phyloP scores from a whole-genome alignment of 2,329 filamentous ascomycete genomes.

The Neofusicoccum sp. region DNA sequence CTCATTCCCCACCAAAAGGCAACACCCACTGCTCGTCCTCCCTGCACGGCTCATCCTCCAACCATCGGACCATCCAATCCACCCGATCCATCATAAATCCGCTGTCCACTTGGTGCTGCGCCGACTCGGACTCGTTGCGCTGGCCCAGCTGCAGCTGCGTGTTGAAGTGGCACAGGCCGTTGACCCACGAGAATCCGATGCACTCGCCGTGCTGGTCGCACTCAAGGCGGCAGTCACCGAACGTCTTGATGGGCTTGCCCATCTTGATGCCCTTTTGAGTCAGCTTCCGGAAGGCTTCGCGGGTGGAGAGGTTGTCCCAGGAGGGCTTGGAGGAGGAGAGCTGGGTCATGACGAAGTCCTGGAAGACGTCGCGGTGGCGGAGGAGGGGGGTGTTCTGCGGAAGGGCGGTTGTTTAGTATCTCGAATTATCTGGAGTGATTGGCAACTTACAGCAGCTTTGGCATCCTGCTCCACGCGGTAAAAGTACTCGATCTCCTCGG shows the following conservation, averaged over 20 bases:
- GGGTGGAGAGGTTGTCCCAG: slow-evolving; percentile 39
- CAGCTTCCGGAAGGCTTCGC: not conserved
- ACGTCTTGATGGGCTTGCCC: slow-evolving; percentile 4
- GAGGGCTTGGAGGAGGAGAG: slow-evolving; percentile 28
- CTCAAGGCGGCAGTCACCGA: slow-evolving; percentile 36
- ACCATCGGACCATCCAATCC: slow-evolving; percentile 11
- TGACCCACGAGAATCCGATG: slow-evolving; percentile 37
- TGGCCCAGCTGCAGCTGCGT: slow-evolving; percentile 2
- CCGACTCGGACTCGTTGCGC: not conserved
- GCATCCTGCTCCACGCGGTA: slow-evolving; percentile 50
- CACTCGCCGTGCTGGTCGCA: slow-evolving; percentile 38
- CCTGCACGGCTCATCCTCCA: slow-evolving; percentile 11
- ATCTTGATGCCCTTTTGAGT: slow-evolving; percentile 4
- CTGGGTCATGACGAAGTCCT: slow-evolving; percentile 35
- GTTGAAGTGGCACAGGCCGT: not conserved
- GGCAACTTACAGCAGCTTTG: slow-evolving; percentile 31
- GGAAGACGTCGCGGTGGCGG: slow-evolving; percentile 41
- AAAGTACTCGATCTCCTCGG: slow-evolving; percentile 46
- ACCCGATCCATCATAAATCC: slow-evolving; percentile 19
- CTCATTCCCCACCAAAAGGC: not conserved
- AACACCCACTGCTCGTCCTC: not conserved
- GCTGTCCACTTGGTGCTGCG: not conserved
- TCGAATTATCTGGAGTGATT: not conserved
- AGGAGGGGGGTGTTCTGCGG: slow-evolving; percentile 35
- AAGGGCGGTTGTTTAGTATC: not conserved